A percentile compares a stretch with the other conserved stretches of the same genome.
Evolutionary conservation across 352 stramenopile genomes (phyloP).

Genomic region (Phytopythium boreale): DNA sequence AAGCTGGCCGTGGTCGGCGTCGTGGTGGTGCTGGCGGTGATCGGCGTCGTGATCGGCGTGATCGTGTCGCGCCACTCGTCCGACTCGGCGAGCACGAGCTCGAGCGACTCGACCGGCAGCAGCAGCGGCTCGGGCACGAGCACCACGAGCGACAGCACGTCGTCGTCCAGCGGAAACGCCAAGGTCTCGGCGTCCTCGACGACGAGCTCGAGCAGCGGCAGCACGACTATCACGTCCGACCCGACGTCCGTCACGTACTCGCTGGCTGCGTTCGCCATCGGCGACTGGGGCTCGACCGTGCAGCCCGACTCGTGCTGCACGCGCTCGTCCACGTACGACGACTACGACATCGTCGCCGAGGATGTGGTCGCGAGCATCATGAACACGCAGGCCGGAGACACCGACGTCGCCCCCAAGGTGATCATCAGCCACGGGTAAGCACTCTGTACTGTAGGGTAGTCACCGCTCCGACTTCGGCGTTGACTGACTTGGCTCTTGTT

Average conservation of each 20-base stretch:
- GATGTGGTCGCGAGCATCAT: constrained; percentile 64
- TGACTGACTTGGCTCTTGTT: not conserved
- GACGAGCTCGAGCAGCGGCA: constrained; percentile 20
- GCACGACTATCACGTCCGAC: constrained; percentile 42
- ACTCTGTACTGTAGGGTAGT: not conserved
- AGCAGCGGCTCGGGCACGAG: constrained; percentile 16
- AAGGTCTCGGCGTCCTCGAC: constrained; percentile 26
- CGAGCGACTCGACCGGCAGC: constrained; percentile 13
- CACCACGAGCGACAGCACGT: constrained; percentile 13
- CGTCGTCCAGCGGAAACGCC: constrained; percentile 16
- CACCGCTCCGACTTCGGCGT: not conserved
- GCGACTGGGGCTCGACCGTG: constrained; percentile 70
- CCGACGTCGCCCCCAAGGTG: constrained; percentile 42
- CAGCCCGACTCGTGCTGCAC: constrained; percentile 69
- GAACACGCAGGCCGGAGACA: constrained; percentile 39
- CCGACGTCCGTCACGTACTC: constrained; percentile 48
- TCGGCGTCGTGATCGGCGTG: constrained; percentile 45
- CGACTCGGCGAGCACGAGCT: constrained; percentile 28
- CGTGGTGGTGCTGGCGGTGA: constrained; percentile 42
- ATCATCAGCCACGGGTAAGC: constrained; percentile 49
- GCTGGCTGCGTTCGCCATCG: constrained; percentile 61
- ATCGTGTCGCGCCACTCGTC: constrained; percentile 26
- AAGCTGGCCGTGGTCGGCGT: constrained; percentile 34
- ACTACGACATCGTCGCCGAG: constrained; percentile 63
- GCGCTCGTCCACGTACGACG: constrained; percentile 51